Conservation (phyloP, 495 filamentous ascomycete genomes). For the Neurospora sp. region DNA sequence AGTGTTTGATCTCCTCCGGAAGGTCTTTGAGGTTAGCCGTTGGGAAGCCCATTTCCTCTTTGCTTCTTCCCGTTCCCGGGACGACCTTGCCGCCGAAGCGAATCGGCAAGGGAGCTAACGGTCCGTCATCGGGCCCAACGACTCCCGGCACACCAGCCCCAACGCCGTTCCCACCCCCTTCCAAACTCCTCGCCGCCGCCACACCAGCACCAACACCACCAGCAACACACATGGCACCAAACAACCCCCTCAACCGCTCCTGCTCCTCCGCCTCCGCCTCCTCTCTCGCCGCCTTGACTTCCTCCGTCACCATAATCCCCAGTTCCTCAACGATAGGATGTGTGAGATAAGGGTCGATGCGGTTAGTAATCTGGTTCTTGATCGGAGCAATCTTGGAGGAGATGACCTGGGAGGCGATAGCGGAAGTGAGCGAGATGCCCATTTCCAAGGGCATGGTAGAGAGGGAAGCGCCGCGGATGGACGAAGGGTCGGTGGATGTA, state of each 20-base stretch:
- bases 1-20: slow-evolving; percentile 32
- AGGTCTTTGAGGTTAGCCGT: slow-evolving; percentile 35
- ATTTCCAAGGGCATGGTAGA: slow-evolving; percentile 53
- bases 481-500: slow-evolving; percentile 42
- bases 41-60: slow-evolving; percentile 21
- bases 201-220: background rate
- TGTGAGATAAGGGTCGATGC: background rate
- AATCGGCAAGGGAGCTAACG: slow-evolving; percentile 48
- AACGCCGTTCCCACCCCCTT: background rate
- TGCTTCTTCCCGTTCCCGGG: slow-evolving; percentile 21
- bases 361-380: slow-evolving; percentile 7
- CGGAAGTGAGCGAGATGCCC: slow-evolving; percentile 46
- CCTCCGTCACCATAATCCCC: background rate
- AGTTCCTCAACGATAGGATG: background rate
- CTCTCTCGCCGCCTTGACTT: background rate
- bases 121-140: slow-evolving; percentile 37
- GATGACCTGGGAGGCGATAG: slow-evolving; percentile 32
- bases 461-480: slow-evolving; percentile 54
- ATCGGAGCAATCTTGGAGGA: slow-evolving; percentile 31
- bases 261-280: background rate
- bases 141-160: slow-evolving; percentile 5
- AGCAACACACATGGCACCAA: background rate
- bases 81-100: slow-evolving; percentile 38
- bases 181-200: background rate
- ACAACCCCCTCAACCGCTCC: background rate